Evolutionary conservation across 2,329 filamentous ascomycete species (phyloP).

Genomic region (Penicillium sp.): DNA sequence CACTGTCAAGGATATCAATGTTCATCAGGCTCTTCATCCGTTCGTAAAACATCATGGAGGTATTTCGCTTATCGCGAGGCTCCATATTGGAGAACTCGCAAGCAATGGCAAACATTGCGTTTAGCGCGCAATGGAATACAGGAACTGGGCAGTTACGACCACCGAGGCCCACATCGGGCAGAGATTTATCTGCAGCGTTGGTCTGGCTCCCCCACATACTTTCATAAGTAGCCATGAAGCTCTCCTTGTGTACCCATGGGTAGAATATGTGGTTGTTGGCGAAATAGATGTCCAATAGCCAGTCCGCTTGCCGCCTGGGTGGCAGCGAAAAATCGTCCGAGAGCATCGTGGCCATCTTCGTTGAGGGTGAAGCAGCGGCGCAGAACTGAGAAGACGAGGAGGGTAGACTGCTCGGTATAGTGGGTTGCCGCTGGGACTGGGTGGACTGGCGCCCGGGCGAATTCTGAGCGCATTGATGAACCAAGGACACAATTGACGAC

Average conservation of each 20-base stretch:
- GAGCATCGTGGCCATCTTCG: background rate
- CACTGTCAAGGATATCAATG: background rate
- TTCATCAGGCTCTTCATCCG: background rate
- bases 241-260: background rate
- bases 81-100: background rate
- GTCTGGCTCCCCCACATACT: background rate
- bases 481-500: background rate
- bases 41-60: background rate
- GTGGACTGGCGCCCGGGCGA: background rate
- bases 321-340: background rate
- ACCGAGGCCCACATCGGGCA: background rate
- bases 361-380: background rate
- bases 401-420: background rate
- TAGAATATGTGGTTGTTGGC: background rate
- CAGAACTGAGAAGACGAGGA: background rate
- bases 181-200: background rate
- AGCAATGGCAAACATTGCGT: background rate
- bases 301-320: background rate
- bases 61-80: background rate
- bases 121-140: background rate
- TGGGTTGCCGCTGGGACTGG: background rate
- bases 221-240: background rate
- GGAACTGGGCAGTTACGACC: background rate
- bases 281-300: background rate
- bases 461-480: background rate